These are phyloP conservation scores for Moesziomyces sp. DNA, from an alignment of 1,284 basidiomycete species.

Conservation along the genomic window DNA sequence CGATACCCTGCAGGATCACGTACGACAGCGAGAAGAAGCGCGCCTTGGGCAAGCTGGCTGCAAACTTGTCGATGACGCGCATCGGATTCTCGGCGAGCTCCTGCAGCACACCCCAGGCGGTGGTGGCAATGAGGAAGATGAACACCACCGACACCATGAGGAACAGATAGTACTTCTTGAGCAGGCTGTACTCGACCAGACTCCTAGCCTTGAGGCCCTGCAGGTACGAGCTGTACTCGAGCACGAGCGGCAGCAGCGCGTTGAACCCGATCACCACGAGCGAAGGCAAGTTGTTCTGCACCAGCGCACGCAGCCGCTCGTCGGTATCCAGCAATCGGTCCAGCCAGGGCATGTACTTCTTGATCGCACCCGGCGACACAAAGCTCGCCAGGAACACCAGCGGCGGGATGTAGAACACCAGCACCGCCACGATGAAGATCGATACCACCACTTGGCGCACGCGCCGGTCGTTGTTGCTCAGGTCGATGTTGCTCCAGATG, in stretches of 20 bases:
- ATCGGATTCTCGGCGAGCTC: slow-evolving; percentile 64
- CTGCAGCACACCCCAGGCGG: slow-evolving; percentile 80
- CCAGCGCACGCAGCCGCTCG: slow-evolving; percentile 81
- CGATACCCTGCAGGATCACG: slow-evolving; percentile 90
- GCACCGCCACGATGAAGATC: slow-evolving; percentile 75
- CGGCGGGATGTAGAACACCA: slow-evolving; percentile 69
- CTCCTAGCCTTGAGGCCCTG: slow-evolving; percentile 90
- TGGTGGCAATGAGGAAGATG: slow-evolving; percentile 89
- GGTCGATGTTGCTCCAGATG: slow-evolving; percentile 89
- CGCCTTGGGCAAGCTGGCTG: slow-evolving; percentile 61
- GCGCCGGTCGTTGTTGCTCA: slow-evolving; percentile 67
- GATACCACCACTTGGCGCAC: slow-evolving; percentile 65
- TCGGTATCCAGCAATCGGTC: slow-evolving; percentile 79
- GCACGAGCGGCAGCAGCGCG: slow-evolving; percentile 84
- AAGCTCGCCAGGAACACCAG: slow-evolving; percentile 78
- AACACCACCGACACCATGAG: slow-evolving; percentile 93
- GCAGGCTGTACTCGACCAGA: slow-evolving; percentile 89
- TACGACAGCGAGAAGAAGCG: slow-evolving; percentile 95
- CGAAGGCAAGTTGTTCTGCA: slow-evolving; percentile 91
- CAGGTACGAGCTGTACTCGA: slow-evolving; percentile 85
- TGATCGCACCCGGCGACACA: slow-evolving; percentile 90
- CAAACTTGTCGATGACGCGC: slow-evolving; percentile 63
- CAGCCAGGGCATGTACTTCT: slow-evolving; percentile 86
- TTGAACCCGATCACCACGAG: slow-evolving; percentile 90
- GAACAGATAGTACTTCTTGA: slow-evolving; percentile 87